A percentile compares a stretch with the other conserved stretches of the same genome.
Evolutionary conservation across 1,139 yeast genomes (phyloP).

Genomic region (Blastobotrys apis): DNA sequence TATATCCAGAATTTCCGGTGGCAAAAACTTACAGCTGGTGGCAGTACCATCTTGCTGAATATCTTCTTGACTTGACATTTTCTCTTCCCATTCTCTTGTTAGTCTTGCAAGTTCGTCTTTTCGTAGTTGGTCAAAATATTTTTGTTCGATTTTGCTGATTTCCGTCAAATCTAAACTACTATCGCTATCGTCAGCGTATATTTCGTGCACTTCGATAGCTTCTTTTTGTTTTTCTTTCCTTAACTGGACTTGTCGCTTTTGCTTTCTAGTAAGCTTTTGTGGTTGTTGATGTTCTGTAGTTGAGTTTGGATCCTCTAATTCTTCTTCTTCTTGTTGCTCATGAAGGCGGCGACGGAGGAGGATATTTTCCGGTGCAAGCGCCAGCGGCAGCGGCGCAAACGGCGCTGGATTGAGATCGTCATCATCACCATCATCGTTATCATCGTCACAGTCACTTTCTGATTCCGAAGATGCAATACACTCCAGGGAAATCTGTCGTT

Average conservation of each 20-base stretch:
- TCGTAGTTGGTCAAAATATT: conserved; percentile 10
- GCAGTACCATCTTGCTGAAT: background rate
- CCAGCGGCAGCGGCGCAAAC: background rate
- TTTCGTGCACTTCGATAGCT: conserved; percentile 6
- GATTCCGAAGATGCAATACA: conserved; percentile 7
- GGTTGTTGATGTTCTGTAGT: no score
- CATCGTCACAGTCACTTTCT: conserved; percentile 1
- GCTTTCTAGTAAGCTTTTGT: conserved; percentile 1
- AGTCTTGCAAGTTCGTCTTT: conserved; percentile 10
- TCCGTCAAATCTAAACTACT: conserved; percentile 14
- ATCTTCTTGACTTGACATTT: conserved; percentile 8
- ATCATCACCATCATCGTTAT: background rate
- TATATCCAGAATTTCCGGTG: conserved; percentile 55
- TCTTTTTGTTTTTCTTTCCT: conserved; percentile 9
- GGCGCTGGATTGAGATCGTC: conserved; percentile 21
- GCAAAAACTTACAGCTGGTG: conserved; percentile 40
- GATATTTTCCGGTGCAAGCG: no score
- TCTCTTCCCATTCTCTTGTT: conserved; percentile 12
- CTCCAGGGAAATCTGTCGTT: background rate
- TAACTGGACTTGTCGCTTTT: conserved; percentile 9
- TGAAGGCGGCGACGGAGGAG: no score
- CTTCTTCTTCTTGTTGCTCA: conserved; percentile 7
- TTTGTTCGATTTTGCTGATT: conserved; percentile 13
- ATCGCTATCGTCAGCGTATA: conserved; percentile 11
- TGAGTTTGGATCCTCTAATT: conserved; percentile 1